These are phyloP conservation scores for Salix viminalis DNA, from an alignment of 345 rosid genomes.

Conservation along the genomic window DNA sequence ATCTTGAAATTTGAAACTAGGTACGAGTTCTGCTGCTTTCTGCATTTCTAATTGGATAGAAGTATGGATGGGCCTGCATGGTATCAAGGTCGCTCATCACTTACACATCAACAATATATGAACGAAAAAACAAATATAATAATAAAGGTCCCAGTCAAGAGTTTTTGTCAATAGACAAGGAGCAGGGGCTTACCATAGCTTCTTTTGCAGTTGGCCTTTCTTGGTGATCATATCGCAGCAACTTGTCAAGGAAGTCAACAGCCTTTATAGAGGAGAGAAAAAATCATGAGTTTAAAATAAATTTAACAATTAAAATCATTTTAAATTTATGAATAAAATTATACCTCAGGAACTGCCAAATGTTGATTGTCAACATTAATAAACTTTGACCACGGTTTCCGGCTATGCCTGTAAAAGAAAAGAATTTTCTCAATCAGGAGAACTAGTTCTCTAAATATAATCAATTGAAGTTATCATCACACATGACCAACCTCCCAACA, in stretches of 20 bases:
- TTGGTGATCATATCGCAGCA: slow-evolving; percentile 91
- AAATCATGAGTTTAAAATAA: neutral
- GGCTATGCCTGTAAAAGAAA: slow-evolving; percentile 59
- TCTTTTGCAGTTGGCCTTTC: slow-evolving; percentile 98
- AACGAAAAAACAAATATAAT: neutral
- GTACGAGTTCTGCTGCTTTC: slow-evolving; percentile 71
- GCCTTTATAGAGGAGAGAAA: slow-evolving; percentile 45
- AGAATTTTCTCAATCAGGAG: slow-evolving; percentile 1
- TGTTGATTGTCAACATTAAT: slow-evolving; percentile 84
- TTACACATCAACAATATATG: neutral
- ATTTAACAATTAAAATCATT: neutral
- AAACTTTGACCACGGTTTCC: slow-evolving; percentile 91
- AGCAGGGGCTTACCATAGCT: slow-evolving; percentile 63
- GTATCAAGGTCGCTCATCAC: neutral
- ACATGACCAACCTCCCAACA: slow-evolving; percentile 67
- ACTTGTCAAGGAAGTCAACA: slow-evolving; percentile 88
- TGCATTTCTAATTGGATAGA: slow-evolving; percentile 77
- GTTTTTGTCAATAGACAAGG: neutral
- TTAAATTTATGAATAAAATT: neutral
- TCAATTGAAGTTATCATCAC: neutral
- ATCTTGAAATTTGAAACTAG: slow-evolving; percentile 23
- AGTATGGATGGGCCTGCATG: slow-evolving; percentile 85
- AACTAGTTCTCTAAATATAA: neutral
- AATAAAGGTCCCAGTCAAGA: neutral
- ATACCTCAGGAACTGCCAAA: slow-evolving; percentile 89